Evolutionary conservation across 2,329 filamentous ascomycete genomes (phyloP).

Genomic region (Pseudogymnoascus sp.): DNA sequence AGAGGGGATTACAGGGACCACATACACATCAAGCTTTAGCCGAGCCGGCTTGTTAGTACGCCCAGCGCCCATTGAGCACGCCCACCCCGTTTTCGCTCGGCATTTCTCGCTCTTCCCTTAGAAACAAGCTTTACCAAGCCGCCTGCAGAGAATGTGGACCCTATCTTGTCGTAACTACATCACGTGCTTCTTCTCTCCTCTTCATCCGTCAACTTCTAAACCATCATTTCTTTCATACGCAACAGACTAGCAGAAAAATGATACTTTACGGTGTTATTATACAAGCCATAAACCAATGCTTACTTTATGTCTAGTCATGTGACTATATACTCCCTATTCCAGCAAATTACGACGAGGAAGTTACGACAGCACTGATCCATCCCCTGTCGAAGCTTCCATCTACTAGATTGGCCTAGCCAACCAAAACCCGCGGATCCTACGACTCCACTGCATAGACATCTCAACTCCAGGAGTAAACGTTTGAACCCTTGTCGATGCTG

Average conservation of each 20-base stretch:
- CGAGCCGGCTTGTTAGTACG: not conserved
- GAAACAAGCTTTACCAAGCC: slow-evolving; percentile 3
- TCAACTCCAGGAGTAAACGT: not conserved
- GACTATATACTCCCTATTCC: not conserved
- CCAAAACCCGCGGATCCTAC: not conserved
- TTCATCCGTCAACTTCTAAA: not conserved
- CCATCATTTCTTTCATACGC: not conserved
- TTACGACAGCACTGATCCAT: not conserved
- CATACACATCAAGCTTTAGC: not conserved
- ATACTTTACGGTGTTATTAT: not conserved
- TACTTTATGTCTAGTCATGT: not conserved
- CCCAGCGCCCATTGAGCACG: not conserved
- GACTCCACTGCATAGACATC: not conserved
- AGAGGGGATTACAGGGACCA: not conserved
- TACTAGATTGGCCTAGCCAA: not conserved
- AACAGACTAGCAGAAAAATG: too few relatives aligned
- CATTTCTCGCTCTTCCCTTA: not conserved
- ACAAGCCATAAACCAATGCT: not conserved
- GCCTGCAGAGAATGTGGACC: not conserved
- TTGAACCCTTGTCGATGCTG: not conserved
- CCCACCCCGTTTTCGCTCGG: not conserved
- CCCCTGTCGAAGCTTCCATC: not conserved
- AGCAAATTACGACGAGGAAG: not conserved
- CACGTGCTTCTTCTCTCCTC: not conserved
- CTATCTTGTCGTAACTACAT: not conserved